phyloP scores from a whole-genome alignment of 768 basidiomycete genomes.

The Mycena pura region DNA sequence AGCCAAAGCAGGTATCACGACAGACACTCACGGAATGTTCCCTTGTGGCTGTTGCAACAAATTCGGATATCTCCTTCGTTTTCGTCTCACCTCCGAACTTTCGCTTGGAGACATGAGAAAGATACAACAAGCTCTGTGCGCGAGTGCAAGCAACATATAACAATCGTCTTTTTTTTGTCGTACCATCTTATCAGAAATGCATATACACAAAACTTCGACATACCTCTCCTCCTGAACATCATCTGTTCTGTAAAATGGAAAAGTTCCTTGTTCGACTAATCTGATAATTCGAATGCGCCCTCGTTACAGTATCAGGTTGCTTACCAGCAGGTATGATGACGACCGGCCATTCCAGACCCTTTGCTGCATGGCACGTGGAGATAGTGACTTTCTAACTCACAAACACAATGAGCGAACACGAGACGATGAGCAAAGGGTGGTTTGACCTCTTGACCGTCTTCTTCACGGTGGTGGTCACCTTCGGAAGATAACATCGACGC shows the following conservation, averaged over 20 bases:
- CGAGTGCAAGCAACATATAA: slow-evolving; percentile 91
- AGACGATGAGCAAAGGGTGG: not conserved
- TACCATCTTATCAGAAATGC: not conserved
- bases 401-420: not conserved
- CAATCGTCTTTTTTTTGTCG: slow-evolving; percentile 59
- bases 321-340: slow-evolving; percentile 79
- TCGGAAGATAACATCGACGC: slow-evolving; percentile 86
- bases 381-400: slow-evolving; percentile 75
- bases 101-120: slow-evolving; percentile 56
- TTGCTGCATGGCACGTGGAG: slow-evolving; percentile 88
- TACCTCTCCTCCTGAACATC: slow-evolving; percentile 86
- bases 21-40: slow-evolving; percentile 48
- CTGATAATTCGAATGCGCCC: not conserved
- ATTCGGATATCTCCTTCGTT: slow-evolving; percentile 59
- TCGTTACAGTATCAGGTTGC: not conserved
- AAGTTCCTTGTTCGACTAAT: slow-evolving; percentile 74
- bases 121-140: slow-evolving; percentile 74
- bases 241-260: slow-evolving; percentile 76
- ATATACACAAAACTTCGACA: not conserved
- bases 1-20: not conserved
- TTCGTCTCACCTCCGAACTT: slow-evolving; percentile 63
- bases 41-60: slow-evolving; percentile 53
- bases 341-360: slow-evolving; percentile 92
- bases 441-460: slow-evolving; percentile 52
- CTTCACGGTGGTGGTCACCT: slow-evolving; percentile 65